phyloP scores from a whole-genome alignment of 495 filamentous ascomycete species.

The Wilcoxina mikolae region DNA sequence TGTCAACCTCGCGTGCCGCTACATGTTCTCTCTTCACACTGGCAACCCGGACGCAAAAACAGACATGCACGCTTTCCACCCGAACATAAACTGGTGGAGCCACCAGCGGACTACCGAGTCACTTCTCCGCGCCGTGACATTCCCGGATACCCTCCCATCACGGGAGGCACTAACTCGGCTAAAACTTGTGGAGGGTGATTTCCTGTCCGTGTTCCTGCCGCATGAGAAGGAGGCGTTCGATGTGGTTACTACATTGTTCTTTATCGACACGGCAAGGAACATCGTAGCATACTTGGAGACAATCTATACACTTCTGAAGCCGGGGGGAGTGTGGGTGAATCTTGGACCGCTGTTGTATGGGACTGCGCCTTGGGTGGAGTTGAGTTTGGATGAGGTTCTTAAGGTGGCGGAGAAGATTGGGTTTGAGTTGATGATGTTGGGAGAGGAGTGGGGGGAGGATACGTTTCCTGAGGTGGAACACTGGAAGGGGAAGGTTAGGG shows the following conservation, averaged over 20 bases:
- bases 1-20: constrained; percentile 33
- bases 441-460: constrained; percentile 23
- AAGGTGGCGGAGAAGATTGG: constrained; percentile 58
- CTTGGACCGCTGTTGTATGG: constrained; percentile 65
- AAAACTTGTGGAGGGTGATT: constrained; percentile 34
- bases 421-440: constrained; percentile 49
- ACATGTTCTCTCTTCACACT: constrained; percentile 16
- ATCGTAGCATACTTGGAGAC: constrained; percentile 75
- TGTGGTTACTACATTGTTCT: constrained; percentile 79
- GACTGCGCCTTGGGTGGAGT: constrained; percentile 45
- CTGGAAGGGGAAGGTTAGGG: constrained; percentile 35
- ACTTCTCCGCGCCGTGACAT: constrained; percentile 31
- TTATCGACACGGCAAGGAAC: constrained; percentile 93
- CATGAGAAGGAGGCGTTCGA: constrained; percentile 49
- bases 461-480: constrained; percentile 31
- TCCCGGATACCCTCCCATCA: constrained; percentile 26
- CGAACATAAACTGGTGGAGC: constrained; percentile 36
- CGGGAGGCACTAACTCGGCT: constrained; percentile 12
- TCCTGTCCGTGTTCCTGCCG: constrained; percentile 29
- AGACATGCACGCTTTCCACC: constrained; percentile 26
- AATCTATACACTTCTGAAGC: constrained; percentile 59
- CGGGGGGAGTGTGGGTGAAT: constrained; percentile 74
- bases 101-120: constrained; percentile 34
- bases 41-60: constrained; percentile 5
- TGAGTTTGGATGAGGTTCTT: constrained; percentile 76